Percentiles rank a stretch among this genome's conserved stretches.
Evolutionary conservation across 2,329 filamentous ascomycete genomes (phyloP).

Genomic region (Phaeosphaeriaceae sp.): DNA sequence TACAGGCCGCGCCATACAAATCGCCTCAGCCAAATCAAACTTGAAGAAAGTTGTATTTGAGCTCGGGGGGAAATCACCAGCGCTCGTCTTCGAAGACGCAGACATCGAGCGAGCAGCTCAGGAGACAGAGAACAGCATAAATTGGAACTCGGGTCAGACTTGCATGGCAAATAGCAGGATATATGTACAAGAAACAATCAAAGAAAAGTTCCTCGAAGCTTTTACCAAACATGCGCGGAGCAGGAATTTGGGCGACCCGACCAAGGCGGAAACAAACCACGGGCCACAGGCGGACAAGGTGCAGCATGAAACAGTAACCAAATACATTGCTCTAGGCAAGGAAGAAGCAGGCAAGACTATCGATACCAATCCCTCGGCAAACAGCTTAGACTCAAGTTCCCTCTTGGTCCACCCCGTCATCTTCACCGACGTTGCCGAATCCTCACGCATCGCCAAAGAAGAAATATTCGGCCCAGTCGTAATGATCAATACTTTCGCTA

Average conservation of each 20-base stretch:
- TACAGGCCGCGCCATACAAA: slow-evolving; percentile 82
- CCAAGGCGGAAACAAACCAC: slow-evolving; percentile 19
- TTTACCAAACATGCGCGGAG: slow-evolving; percentile 22
- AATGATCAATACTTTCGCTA: slow-evolving; percentile 45
- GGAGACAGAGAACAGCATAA: slow-evolving; percentile 55
- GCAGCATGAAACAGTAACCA: slow-evolving; percentile 31
- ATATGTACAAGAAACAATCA: slow-evolving; percentile 61
- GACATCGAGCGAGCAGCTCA: slow-evolving; percentile 76
- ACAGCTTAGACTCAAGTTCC: slow-evolving; percentile 42
- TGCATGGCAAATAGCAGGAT: slow-evolving; percentile 65
- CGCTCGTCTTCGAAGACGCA: slow-evolving; percentile 78
- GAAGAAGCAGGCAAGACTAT: slow-evolving; percentile 46
- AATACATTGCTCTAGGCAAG: slow-evolving; percentile 48
- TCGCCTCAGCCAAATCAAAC: slow-evolving; percentile 73
- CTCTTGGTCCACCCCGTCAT: slow-evolving; percentile 56
- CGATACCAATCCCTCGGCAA: slow-evolving; percentile 36
- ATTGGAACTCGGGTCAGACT: slow-evolving; percentile 62
- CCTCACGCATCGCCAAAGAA: slow-evolving; percentile 44
- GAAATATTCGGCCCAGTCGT: slow-evolving; percentile 51
- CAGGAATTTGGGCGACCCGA: slow-evolving; percentile 29
- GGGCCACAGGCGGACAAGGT: slow-evolving; percentile 33
- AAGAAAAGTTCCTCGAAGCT: slow-evolving; percentile 43
- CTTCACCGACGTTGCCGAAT: slow-evolving; percentile 53
- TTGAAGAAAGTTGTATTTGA: slow-evolving; percentile 88
- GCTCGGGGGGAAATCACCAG: slow-evolving; percentile 84